Base-by-base conservation (phyloP, 2,329 filamentous ascomycete species). In the Mollisiaceae sp. region DNA sequence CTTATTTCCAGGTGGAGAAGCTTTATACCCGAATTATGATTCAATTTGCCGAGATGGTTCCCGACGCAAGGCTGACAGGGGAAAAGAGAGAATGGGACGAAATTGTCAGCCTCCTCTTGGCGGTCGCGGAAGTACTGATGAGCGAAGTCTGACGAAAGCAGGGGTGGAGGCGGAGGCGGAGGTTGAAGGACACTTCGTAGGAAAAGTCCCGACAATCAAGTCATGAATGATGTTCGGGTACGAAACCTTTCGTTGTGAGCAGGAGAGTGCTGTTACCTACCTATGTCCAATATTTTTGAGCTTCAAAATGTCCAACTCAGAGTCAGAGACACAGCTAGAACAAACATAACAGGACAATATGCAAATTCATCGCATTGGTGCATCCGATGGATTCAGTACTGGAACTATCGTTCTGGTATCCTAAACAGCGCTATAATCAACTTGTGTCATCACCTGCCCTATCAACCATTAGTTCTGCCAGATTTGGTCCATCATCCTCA, bases 401-500 rank as follows among this genome's bases (percentile, higher is more conserved):
- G 38, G 38, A 18, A 41, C 20, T 2, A 50, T 50, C 38, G 57
- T 59, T 63, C 52, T 65, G 65, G 65, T 67, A 67, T 67, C 62
- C 54, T 47, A 63, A 56, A 36, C 39, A 64, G 47, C 56, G 61
- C 57, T 50, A 47, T 52, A 12, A 52, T 66, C n/a, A 47, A 64
- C 59, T 54, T 32, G 58, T 54, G 45, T 62, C 39, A 50, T 66
- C 59, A 57, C 20, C 3, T 62, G 55, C 36, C 63, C 63, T 54
- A 64, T 74, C 72, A 59, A 74, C 69, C 63, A 73, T 52, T 56
- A 74, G 62, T 56, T 71, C 69, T 15, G 60, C 69, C 63, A 72
- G 60, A 67, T 71, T 70, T 11, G 71, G 72, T 8, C 67, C 72
- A 63, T 75, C 72, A 64, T 75, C 71, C 35, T 71, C 69, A 59